Conservation (phyloP, 805 yeast species). For the Cyberlindnera mississippiensis region DNA sequence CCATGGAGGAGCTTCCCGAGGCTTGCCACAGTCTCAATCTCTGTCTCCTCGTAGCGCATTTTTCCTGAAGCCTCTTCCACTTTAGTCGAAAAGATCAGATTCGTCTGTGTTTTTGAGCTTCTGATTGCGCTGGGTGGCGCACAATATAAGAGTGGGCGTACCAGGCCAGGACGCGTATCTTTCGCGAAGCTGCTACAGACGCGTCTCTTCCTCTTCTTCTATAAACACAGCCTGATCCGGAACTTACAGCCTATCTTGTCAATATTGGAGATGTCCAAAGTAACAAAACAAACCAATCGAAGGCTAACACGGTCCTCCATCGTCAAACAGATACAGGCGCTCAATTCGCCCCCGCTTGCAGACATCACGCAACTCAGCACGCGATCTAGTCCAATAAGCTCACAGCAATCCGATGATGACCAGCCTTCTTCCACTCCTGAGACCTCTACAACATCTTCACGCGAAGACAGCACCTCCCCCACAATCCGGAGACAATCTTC, state of each 20-base stretch:
- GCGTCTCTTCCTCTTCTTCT: too few relatives aligned
- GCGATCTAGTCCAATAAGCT: conserved; percentile 11
- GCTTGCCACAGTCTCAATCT: not conserved
- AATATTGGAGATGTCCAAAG: not conserved
- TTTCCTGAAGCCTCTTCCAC: too few relatives aligned
- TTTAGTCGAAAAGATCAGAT: too few relatives aligned
- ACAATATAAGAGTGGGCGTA: too few relatives aligned
- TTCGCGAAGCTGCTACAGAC: too few relatives aligned
- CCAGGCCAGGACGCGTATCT: too few relatives aligned
- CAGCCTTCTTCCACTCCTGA: conserved; percentile 5
- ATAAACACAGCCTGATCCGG: too few relatives aligned
- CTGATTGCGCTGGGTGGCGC: too few relatives aligned
- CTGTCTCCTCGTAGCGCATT: not conserved
- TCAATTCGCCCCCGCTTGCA: not conserved
- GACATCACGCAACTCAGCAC: conserved; percentile 5
- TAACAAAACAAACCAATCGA: not conserved
- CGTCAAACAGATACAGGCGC: not conserved
- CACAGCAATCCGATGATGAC: conserved; percentile 5
- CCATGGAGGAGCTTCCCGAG: not conserved
- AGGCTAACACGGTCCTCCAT: not conserved
- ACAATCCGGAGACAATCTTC: not conserved
- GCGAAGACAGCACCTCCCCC: not conserved
- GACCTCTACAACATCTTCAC: conserved; percentile 11
- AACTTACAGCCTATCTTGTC: too few relatives aligned
- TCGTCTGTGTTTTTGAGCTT: too few relatives aligned